phyloP scores from a whole-genome alignment of 345 rosid genomes.

The Syzygium aromaticum region DNA sequence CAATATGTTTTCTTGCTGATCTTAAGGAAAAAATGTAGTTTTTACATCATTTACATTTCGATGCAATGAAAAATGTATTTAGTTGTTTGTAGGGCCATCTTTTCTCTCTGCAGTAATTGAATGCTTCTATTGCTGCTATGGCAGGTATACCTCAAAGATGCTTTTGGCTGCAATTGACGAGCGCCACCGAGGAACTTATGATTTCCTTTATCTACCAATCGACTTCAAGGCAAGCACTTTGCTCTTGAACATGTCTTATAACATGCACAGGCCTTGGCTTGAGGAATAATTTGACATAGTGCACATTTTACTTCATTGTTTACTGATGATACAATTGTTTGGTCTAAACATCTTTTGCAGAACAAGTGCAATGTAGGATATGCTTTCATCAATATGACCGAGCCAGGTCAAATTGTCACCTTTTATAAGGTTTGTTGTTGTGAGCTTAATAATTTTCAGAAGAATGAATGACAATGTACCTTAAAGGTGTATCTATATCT shows the following conservation, averaged over 20 bases:
- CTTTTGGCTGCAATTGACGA: slow-evolving; percentile 72
- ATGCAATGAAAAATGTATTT: background rate
- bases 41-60: background rate
- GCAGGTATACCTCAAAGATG: slow-evolving; percentile 47
- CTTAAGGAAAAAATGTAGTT: background rate
- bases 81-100: background rate
- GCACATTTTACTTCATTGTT: background rate
- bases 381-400: slow-evolving; percentile 66
- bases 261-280: background rate
- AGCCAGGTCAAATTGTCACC: slow-evolving; percentile 39
- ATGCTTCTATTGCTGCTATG: background rate
- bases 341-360: slow-evolving; percentile 12
- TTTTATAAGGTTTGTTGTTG: slow-evolving; percentile 30
- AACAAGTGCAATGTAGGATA: slow-evolving; percentile 71
- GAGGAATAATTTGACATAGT: background rate
- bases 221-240: slow-evolving; percentile 53
- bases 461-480: background rate
- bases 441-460: background rate
- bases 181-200: slow-evolving; percentile 48
- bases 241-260: background rate
- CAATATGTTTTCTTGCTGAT: background rate
- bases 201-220: slow-evolving; percentile 63
- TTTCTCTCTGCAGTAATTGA: background rate
- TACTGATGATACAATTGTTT: slow-evolving; percentile 2
- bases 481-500: background rate